These are phyloP conservation scores for Aspergillus heteromorphus DNA, from an alignment of 495 filamentous ascomycete species.

Conservation along the genomic window DNA sequence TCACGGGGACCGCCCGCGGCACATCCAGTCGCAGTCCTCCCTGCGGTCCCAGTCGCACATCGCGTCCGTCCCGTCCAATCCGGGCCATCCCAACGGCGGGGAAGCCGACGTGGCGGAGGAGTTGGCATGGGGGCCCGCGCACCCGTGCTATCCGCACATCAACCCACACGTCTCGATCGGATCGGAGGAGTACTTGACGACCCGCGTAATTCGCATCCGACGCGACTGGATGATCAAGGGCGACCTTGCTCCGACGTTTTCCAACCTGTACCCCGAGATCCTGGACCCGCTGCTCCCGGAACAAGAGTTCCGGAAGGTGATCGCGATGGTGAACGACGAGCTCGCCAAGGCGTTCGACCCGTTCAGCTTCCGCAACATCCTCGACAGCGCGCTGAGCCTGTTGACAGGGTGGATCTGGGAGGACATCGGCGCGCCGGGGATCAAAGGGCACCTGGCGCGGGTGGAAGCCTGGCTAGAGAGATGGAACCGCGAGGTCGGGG, in stretches of 20 bases:
- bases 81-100: conserved; percentile 43
- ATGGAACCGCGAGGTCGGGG: conserved; percentile 66
- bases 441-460: conserved; percentile 59
- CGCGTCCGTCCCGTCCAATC: conserved; percentile 35
- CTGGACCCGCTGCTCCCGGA: conserved; percentile 78
- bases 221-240: conserved; percentile 87
- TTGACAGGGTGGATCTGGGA: conserved; percentile 92
- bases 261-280: conserved; percentile 93
- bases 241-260: conserved; percentile 89
- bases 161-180: conserved; percentile 84
- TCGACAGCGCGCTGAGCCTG: conserved; percentile 71
- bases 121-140: conserved; percentile 73
- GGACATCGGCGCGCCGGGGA: conserved; percentile 67
- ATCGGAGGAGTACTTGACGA: conserved; percentile 66
- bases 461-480: conserved; percentile 75
- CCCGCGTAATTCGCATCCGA: conserved; percentile 83
- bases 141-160: conserved; percentile 87
- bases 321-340: conserved; percentile 69
- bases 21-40: conserved; percentile 36
- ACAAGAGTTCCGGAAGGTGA: conserved; percentile 72
- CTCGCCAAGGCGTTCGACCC: conserved; percentile 71
- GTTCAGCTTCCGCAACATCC: conserved; percentile 59
- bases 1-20: conserved; percentile 26
- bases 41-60: conserved; percentile 39
- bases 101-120: conserved; percentile 48